Evolutionary conservation across 1,139 yeast genomes (phyloP).

Genomic region (Saccharomyces hybrid): DNA sequence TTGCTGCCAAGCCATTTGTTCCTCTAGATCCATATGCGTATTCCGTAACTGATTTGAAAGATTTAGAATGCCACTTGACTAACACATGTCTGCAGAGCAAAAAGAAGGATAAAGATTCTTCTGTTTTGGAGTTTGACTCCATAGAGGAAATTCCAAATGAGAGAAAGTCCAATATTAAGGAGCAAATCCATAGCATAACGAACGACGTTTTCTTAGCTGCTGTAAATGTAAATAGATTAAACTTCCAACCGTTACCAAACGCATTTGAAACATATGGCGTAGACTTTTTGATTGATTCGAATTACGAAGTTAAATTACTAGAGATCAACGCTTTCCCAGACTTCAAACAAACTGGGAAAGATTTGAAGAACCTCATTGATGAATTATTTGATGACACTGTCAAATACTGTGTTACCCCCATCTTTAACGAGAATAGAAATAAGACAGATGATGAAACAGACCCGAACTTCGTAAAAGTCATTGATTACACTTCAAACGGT

Average conservation of each 20-base stretch:
- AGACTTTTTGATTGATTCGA: slow-evolving; percentile 66
- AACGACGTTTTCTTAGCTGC: slow-evolving; percentile 82
- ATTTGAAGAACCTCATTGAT: slow-evolving; percentile 55
- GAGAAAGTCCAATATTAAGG: slow-evolving; percentile 38
- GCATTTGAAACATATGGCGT: slow-evolving; percentile 85
- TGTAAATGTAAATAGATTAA: slow-evolving; percentile 64
- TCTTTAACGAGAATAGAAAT: slow-evolving; percentile 23
- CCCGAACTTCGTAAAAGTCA: slow-evolving; percentile 34
- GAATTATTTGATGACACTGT: slow-evolving; percentile 49
- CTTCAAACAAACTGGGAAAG: slow-evolving; percentile 87
- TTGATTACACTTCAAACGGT: slow-evolving; percentile 32
- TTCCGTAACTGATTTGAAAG: slow-evolving; percentile 30
- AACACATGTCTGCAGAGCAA: slow-evolving; percentile 81
- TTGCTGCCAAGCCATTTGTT: slow-evolving; percentile 52
- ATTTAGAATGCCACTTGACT: slow-evolving; percentile 63
- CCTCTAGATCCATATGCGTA: slow-evolving; percentile 32
- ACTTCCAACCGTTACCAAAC: slow-evolving; percentile 78
- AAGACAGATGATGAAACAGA: slow-evolving; percentile 6
- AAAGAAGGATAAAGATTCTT: slow-evolving; percentile 34
- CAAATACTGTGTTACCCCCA: slow-evolving; percentile 36
- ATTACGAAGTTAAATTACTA: slow-evolving; percentile 49
- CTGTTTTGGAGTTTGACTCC: slow-evolving; percentile 63
- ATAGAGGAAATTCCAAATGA: slow-evolving; percentile 40
- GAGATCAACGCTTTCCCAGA: slow-evolving; percentile 95
- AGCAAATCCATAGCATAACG: slow-evolving; percentile 52